Conservation (phyloP, 345 rosid genomes). For the Lenwebbia sp. region DNA sequence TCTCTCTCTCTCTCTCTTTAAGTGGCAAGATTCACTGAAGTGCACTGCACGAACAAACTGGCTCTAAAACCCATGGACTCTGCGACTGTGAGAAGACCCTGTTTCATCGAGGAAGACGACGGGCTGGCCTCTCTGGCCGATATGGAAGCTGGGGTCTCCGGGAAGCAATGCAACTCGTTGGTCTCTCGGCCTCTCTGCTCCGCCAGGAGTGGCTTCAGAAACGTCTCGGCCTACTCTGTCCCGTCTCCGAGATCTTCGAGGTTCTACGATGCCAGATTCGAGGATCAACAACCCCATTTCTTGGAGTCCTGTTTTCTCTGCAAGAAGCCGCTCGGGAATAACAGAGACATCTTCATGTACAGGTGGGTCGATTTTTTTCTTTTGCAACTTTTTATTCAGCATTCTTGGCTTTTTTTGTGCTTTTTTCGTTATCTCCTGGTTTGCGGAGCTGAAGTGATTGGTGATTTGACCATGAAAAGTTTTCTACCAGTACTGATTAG, state of each 20-base stretch:
- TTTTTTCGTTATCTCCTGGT: not conserved
- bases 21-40: not conserved
- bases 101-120: conserved; percentile 44
- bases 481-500: not conserved
- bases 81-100: conserved; percentile 15
- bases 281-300: conserved; percentile 52
- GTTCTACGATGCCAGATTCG: conserved; percentile 57
- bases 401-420: too few species aligned
- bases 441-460: not conserved
- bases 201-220: conserved; percentile 27
- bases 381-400: not conserved
- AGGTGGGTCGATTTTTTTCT: conserved; percentile 23
- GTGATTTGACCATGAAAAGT: not conserved
- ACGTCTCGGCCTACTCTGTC: conserved; percentile 12
- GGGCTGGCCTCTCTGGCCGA: conserved; percentile 47
- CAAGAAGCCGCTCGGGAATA: conserved; percentile 53
- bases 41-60: not conserved
- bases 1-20: not conserved
- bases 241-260: conserved; percentile 40
- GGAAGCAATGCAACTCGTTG: conserved; percentile 7
- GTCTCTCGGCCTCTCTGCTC: conserved; percentile 25
- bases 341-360: conserved; percentile 81
- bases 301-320: conserved; percentile 63
- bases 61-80: conserved; percentile 4
- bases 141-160: conserved; percentile 59